Conservation (phyloP, 495 filamentous ascomycete genomes). For the Parathielavia hyrcaniae region DNA sequence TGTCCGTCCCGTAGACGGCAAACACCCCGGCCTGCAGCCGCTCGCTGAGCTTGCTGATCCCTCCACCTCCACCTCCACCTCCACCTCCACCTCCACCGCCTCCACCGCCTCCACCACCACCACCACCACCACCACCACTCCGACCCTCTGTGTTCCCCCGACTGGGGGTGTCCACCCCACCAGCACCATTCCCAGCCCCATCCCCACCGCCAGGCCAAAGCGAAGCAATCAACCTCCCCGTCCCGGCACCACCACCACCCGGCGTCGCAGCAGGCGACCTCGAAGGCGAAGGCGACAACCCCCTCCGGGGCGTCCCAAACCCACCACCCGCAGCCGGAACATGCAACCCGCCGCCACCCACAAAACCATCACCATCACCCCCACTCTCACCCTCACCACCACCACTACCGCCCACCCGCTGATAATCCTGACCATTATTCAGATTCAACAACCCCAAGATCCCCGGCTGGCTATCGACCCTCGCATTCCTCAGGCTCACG, state of each 20-base stretch:
- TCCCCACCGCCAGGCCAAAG: constrained; percentile 13
- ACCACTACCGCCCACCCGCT: too few species aligned
- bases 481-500: constrained; percentile 74
- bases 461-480: constrained; percentile 82
- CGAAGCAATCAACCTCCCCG: constrained; percentile 12
- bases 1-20: constrained; percentile 86
- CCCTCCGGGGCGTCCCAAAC: neutral
- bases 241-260: constrained; percentile 4
- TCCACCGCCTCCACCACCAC: too few species aligned
- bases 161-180: neutral
- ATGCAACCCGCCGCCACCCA: neutral
- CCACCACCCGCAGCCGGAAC: neutral
- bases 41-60: constrained; percentile 42
- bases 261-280: neutral
- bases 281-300: constrained; percentile 1
- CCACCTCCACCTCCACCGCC: constrained; percentile 1
- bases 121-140: neutral
- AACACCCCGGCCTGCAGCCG: constrained; percentile 66
- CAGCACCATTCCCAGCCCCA: neutral
- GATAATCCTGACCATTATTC: constrained; percentile 12
- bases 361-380: neutral
- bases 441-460: constrained; percentile 67
- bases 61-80: constrained; percentile 19
- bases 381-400: neutral
- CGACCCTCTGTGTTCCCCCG: neutral